Conservation (phyloP, 192 early-diverging fungal species). For the Phlyctochytrium bullatum region DNA sequence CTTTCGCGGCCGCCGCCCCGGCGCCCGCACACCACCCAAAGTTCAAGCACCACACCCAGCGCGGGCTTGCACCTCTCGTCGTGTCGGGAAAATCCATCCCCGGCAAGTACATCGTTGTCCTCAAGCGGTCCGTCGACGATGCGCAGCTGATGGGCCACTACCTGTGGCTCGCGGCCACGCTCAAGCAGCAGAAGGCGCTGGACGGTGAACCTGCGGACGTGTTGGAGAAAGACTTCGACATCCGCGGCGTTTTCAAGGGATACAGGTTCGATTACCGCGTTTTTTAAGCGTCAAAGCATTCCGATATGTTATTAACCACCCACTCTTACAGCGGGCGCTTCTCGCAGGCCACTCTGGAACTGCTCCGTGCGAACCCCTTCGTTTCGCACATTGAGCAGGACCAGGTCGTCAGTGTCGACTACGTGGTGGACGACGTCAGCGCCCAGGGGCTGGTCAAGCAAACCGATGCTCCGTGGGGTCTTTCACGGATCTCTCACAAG, state of each 20-base stretch:
- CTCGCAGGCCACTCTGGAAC: conserved; percentile 34
- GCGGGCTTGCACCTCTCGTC: neutral
- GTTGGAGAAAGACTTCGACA: neutral
- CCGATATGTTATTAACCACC: no score
- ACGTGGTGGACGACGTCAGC: neutral
- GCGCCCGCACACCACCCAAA: neutral
- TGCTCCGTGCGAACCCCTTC: conserved; percentile 60
- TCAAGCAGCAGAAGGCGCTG: neutral
- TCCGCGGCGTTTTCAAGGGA: neutral
- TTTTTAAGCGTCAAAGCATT: neutral
- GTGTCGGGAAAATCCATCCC: neutral
- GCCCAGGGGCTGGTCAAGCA: neutral
- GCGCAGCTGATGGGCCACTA: neutral
- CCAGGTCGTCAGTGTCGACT: conserved; percentile 54
- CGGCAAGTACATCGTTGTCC: neutral
- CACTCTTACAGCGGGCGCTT: neutral
- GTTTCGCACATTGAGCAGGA: conserved; percentile 85
- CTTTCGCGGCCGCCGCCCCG: neutral
- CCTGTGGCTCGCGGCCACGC: neutral
- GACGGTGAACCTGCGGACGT: neutral
- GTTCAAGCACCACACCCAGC: neutral
- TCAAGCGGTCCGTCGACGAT: neutral
- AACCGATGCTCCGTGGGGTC: conserved; percentile 79
- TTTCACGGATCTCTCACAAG: conserved; percentile 75
- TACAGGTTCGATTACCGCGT: neutral